Base-by-base conservation (phyloP, 2,329 filamentous ascomycete species). In the Blastomyces parvus region DNA sequence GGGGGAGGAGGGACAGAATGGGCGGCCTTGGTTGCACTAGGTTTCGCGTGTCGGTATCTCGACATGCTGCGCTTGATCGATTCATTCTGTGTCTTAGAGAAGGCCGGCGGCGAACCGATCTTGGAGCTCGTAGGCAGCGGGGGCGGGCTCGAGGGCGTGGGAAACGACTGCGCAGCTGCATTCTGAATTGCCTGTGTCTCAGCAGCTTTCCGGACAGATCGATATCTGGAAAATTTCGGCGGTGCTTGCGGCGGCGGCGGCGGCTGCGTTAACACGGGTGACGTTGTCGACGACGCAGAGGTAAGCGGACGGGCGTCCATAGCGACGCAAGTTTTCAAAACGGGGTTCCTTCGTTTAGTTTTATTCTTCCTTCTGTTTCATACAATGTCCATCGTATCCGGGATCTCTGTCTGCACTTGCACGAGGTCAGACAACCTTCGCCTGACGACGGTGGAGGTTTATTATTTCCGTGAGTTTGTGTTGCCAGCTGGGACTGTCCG, bases 171-270 rank as follows among this genome's bases (percentile, higher is more conserved):
- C 17, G 58, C 36, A 36, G 64, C 59, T 38, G 64, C 55, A 56
- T 64, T 56, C 59, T 59, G 59, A 33, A 65, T 60, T 30, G 66
- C 69, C 64, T 76, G 64, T 59, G 70, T 71, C 62, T 77, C 74
- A 27, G 75, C 71, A 13, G 75, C 76, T 66, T 78, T 78, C 64
- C 84, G 76, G 62, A 85, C 82, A 38, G 82, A 84, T 66, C 83
- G 78, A 73, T 86, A 86, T 52, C 84, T 80, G 62, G 83, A 82
- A 70, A 83, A 80, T 69, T 83, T 84, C 61, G 73, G 70, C 38
- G 71, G 71, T 25, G 61, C 53, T 33, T 62, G 56, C 3, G 36
- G 59, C 14, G n/a, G 64, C 30, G 61, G 60, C n/a, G 30, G 60
- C n/a, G 33, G 22, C 27, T 46, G 40, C 19, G 22, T 59, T n/a